These are phyloP conservation scores for Pyrenochaeta sp. DNA, from an alignment of 2,329 filamentous ascomycete species.

Conservation along the genomic window DNA sequence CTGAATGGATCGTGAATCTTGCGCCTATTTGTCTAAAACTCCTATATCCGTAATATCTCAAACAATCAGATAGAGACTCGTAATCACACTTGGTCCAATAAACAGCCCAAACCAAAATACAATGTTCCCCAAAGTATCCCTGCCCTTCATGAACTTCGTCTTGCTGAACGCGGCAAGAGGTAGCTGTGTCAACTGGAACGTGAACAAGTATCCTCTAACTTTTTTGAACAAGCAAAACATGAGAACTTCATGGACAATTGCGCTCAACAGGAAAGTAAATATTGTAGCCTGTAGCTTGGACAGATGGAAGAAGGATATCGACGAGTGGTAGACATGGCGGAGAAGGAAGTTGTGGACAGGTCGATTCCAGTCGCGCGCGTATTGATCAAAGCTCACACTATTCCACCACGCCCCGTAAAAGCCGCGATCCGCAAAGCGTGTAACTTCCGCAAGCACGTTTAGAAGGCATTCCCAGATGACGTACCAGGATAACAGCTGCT, in stretches of 20 bases:
- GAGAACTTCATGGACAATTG: slow-evolving; percentile 76
- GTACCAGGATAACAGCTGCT: slow-evolving; percentile 81
- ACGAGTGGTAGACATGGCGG: slow-evolving; percentile 80
- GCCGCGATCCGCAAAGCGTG: slow-evolving; percentile 77
- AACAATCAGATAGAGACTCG: slow-evolving; percentile 61
- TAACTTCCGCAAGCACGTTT: slow-evolving; percentile 80
- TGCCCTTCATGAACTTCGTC: slow-evolving; percentile 70
- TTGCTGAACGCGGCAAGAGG: slow-evolving; percentile 74
- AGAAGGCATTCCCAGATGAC: slow-evolving; percentile 76
- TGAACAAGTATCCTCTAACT: slow-evolving; percentile 75
- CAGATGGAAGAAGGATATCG: slow-evolving; percentile 76
- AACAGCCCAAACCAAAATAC: slow-evolving; percentile 84
- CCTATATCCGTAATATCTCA: slow-evolving; percentile 20
- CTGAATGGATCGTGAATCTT: too few species aligned
- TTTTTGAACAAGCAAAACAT: slow-evolving; percentile 86
- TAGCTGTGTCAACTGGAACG: slow-evolving; percentile 78
- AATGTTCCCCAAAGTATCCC: slow-evolving; percentile 72
- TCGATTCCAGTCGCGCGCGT: slow-evolving; percentile 82
- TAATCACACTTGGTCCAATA: slow-evolving; percentile 73
- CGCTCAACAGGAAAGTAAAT: slow-evolving; percentile 77
- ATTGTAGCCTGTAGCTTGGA: slow-evolving; percentile 76
- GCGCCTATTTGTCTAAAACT: too few species aligned
- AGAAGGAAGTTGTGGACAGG: slow-evolving; percentile 81
- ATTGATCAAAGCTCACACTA: slow-evolving; percentile 73
- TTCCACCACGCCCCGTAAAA: slow-evolving; percentile 69